Conservation (phyloP, 371 early-diverging fungal species). For the Homolaphlyctis polyrhiza region DNA sequence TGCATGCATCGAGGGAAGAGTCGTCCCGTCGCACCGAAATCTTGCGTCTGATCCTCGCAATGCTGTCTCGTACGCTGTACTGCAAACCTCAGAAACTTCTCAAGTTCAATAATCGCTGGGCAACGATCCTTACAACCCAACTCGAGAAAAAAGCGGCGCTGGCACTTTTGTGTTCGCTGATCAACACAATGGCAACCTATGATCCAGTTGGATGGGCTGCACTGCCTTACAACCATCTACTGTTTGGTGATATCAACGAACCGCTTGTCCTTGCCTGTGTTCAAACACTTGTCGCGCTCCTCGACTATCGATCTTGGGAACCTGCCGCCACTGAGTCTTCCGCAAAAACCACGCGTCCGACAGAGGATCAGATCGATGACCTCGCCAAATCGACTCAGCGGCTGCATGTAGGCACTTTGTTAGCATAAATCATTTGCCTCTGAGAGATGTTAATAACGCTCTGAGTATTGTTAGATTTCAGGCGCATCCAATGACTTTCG, state of each 20-base stretch:
- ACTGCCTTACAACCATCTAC: conserved; percentile 81
- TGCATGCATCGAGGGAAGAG: conserved; percentile 38
- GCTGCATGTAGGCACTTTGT: too few species aligned
- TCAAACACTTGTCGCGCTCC: conserved; percentile 61
- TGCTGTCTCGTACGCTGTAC: conserved; percentile 79
- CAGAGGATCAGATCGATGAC: too few species aligned
- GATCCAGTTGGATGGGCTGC: conserved; percentile 77
- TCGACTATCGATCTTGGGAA: conserved; percentile 40
- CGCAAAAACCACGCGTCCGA: too few species aligned
- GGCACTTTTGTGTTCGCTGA: conserved; percentile 70
- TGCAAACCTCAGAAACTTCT: conserved; percentile 56
- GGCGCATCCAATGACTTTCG: conserved; percentile 44
- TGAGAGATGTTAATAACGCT: too few species aligned
- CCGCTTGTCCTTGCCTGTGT: conserved; percentile 23
- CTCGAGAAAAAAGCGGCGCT: conserved; percentile 70
- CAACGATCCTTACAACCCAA: conserved; percentile 12
- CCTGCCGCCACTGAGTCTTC: too few species aligned
- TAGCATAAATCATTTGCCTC: too few species aligned
- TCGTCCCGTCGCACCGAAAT: conserved; percentile 69
- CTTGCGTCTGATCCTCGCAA: conserved; percentile 64
- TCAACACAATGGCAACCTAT: conserved; percentile 75
- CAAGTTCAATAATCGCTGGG: conserved; percentile 22
- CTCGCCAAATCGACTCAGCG: too few species aligned
- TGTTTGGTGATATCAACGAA: conserved; percentile 14
- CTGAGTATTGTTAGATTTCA: too few species aligned